Evolutionary conservation across 1,284 basidiomycete genomes (phyloP), one percentile per base, ranked within the genome.

Genomic region (Stereum hirsutum): DNA sequence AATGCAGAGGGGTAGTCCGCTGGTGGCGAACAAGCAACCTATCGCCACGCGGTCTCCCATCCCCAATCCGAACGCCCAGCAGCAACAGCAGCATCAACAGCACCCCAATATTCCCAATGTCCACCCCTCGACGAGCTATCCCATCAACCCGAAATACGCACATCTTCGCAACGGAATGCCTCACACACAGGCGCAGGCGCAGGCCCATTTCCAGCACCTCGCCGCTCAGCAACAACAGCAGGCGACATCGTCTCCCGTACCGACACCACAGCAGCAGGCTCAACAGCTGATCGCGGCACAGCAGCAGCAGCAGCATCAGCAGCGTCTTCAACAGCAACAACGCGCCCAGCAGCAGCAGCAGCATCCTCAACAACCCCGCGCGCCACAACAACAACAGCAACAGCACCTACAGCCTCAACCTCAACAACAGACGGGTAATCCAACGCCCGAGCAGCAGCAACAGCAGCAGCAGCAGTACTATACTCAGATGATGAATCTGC

Each of bases 271-370:
- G 21, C 44, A 46, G 19, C 15, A 14, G 19, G 35, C 17, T n/a
- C 39, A 41, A 21, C 39, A 41, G 37, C 37, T 25, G 24, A 27
- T 19, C 47, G 47, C n/a, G 32, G 42, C 38, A 46, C 48, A 38
- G 6, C 52, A 49, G 39, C 49, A 50, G 23, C 55, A 53, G 23
- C 52, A 56, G 24, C 56, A 58, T 43, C 49, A 49, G 11, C 56
- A 54, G 41, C 40, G 33, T 7, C 47, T 30, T 7, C 44, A 46
- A 1, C 45, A 46, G 4, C 40, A 43, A 14, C 41, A 44, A n/a
- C 37, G 15, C 7, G 23, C 24, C 5, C 36, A 42, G 2, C 46
- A 45, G 10, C 24, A n/a, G 24, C 41, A 35, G 32, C 41, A 35
- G 6, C 47, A 43, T 11, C 31, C 24, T 5, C 42, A 43, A 25